phyloP scores from a whole-genome alignment of 192 early-diverging fungal genomes.

The Jimgerdemannia flammicorona region DNA sequence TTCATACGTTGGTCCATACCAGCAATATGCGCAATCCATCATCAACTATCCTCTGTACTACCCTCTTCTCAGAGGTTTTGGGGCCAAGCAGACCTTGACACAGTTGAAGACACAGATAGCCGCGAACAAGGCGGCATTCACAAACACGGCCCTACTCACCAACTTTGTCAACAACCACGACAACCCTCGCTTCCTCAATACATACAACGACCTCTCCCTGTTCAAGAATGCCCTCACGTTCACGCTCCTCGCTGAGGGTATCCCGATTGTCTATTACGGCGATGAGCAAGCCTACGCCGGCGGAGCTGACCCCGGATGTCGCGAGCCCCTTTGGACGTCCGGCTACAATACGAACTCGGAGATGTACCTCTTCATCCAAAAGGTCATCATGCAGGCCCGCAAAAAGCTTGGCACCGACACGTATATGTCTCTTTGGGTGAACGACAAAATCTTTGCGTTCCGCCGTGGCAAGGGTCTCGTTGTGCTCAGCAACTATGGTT shows the following conservation, averaged over 20 bases:
- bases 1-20: constrained; percentile 11
- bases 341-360: constrained; percentile 5
- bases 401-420: not conserved
- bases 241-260: constrained; percentile 14
- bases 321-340: constrained; percentile 24
- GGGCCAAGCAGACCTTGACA: constrained; percentile 10
- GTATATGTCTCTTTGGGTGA: not conserved
- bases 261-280: constrained; percentile 26
- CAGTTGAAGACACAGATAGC: not conserved
- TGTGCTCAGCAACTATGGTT: constrained; percentile 18
- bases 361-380: constrained; percentile 16
- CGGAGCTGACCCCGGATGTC: constrained; percentile 21
- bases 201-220: constrained; percentile 13
- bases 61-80: constrained; percentile 9
- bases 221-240: constrained; percentile 22
- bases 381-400: constrained; percentile 8
- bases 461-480: constrained; percentile 15
- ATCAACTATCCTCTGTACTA: constrained; percentile 22
- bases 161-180: constrained; percentile 29
- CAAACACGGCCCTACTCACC: constrained; percentile 7
- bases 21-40: constrained; percentile 11
- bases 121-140: constrained; percentile 6
- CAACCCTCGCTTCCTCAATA: constrained; percentile 3
- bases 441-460: constrained; percentile 23
- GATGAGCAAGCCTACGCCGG: constrained; percentile 21